These are phyloP conservation scores for Ogataea methanolica DNA, from an alignment of 805 yeast genomes.

Conservation along the genomic window DNA sequence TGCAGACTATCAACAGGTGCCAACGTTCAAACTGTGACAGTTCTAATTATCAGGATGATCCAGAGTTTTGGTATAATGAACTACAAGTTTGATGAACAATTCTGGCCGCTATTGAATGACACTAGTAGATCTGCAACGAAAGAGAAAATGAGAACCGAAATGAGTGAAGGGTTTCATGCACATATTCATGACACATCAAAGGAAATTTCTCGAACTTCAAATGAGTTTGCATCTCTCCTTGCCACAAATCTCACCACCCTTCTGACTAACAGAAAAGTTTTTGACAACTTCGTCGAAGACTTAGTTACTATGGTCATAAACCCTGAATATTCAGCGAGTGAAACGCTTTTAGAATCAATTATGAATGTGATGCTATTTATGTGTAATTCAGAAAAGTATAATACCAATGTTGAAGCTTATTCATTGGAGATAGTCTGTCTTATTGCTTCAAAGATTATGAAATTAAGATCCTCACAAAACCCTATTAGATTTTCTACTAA, in stretches of 20 bases:
- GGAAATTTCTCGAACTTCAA: slow-evolving; percentile 14
- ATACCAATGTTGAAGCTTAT: slow-evolving; percentile 42
- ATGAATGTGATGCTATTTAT: slow-evolving; percentile 38
- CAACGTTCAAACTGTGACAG: slow-evolving; percentile 45
- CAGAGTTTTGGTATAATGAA: slow-evolving; percentile 21
- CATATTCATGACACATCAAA: slow-evolving; percentile 5
- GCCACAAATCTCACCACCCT: slow-evolving; percentile 31
- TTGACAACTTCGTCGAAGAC: slow-evolving; percentile 58
- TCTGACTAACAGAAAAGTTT: slow-evolving; percentile 27
- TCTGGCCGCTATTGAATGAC: slow-evolving; percentile 15
- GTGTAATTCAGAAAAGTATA: slow-evolving; percentile 34
- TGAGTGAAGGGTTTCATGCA: slow-evolving; percentile 8
- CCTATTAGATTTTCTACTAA: slow-evolving; percentile 3
- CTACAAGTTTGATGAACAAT: slow-evolving; percentile 19
- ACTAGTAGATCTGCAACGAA: slow-evolving; percentile 7
- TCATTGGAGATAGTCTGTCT: slow-evolving; percentile 58
- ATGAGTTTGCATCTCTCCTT: slow-evolving; percentile 28
- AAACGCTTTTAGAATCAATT: slow-evolving; percentile 41
- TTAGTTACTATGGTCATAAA: slow-evolving; percentile 40
- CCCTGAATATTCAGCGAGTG: slow-evolving; percentile 65
- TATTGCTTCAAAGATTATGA: slow-evolving; percentile 49
- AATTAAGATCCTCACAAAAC: slow-evolving; percentile 21
- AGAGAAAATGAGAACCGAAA: slow-evolving; percentile 5
- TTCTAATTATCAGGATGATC: slow-evolving; percentile 39
- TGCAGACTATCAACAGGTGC: slow-evolving; percentile 39